Evolutionary conservation across 768 basidiomycete species (phyloP), one percentile per base, ranked within the genome.

Genomic region (Leccinum incarnatum): DNA sequence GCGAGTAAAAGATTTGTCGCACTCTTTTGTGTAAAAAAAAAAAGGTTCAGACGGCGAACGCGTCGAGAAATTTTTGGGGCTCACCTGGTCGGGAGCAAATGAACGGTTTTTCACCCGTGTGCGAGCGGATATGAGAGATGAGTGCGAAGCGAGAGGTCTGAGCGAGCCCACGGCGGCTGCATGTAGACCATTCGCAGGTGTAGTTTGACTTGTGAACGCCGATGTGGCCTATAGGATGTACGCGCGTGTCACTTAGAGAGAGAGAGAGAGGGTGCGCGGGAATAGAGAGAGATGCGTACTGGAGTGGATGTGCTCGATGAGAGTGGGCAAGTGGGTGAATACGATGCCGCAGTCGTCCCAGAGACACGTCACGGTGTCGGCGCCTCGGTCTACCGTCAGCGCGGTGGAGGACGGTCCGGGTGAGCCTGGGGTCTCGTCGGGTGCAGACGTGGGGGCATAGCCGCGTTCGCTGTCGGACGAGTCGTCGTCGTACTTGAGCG

Each of bases 51-150:
- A 25, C 29, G n/a, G 30, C 14, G 21, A 21, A 37, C 48, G 17
- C 7, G 11, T 21, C 36, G 23, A 23, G 23, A 23, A 23, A 23
- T 23, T n/a, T 7, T n/a, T 40, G 4, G 4, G 40, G 71, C 86
- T 65, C 59, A 90, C 94, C 93, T 68, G 91, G 86, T 58, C 83
- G 78, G 11, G 85, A 74, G 69, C 95, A 98, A 23, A 82, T 86
- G 68, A 94, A 97, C 0, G 94, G 95, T 67, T 94, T 94, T 74
- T 98, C 95, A 54, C 95, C 95, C 0, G 95, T 96, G 70, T 98
- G 95, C 11, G 89, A 91, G 32, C 95, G 84, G 51, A 94, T 83
- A 70, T 98, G 95, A 4, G 92, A 91, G 57, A 95, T 86, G 50
- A 98, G 83, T 5, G 94, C 92, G 64, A 95, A 96, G 25, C 93